Base-by-base conservation (phyloP, 1,139 yeast species). In the Arxiozyma bovina region DNA sequence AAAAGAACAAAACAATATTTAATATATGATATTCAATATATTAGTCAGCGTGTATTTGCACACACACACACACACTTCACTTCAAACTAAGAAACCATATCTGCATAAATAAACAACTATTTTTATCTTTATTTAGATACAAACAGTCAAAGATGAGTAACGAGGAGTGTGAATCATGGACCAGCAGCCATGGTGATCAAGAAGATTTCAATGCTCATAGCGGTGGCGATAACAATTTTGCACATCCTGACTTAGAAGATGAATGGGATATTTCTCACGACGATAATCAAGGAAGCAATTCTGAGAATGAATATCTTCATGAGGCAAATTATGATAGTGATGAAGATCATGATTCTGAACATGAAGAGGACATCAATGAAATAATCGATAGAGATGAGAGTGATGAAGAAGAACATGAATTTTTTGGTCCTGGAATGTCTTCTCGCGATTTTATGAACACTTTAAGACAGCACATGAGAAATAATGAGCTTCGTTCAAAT, bases 401-500 rank as follows among this genome's bases (percentile, higher is more conserved):
- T 46, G 63, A 58, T 8, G 61, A 55, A 34, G 61, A 55, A 20
- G 62, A 46, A 9, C 55, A 53, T 7, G 55, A 54, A 17, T 58
- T 58, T 9, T 58, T 56, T 25, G 63, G 62, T 11, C 45, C 58
- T 53, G 48, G 44, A 8, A 48, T 63, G 56, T 52, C 60, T 56
- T 51, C 60, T 41, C 62, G 58, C 38, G 61, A 60, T 15, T 56
- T 67, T 34, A 62, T 60, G 48, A 61, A 57, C 27, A 60, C 58
- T 42, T 53, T 55, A 49, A 60, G 55, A 27, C 58, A 55, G 54
- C 60, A 53, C 42, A 54, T 56, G 55, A 60, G 52, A 40, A 51
- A 56, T 12, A 57, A 56, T 7, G 57, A 54, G 9, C 61, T 56
- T n/a, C 60, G 51, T 15, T 57, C 60, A 21, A 68, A 57, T 12